Evolutionary conservation across 2,329 filamentous ascomycete species (phyloP), one percentile per base, ranked within the genome.

Genomic region (Beauveria australis): DNA sequence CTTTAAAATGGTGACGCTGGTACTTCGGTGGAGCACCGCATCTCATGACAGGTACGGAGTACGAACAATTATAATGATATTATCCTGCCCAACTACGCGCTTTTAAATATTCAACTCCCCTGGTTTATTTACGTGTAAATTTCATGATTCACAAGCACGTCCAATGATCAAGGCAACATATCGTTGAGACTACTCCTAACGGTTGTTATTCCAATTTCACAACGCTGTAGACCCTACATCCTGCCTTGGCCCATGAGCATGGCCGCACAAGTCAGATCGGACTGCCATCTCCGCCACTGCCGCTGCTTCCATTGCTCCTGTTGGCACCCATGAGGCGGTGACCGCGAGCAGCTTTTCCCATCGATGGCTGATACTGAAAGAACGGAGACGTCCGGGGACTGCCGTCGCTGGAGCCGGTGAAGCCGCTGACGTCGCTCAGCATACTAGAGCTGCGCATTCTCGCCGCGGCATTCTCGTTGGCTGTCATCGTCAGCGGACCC

Each of bases 381-480:
- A 18, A 55, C 5, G 52, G 59, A 16, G 61, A 57, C 63, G 78
- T 76, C 24, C 81, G 81, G 4, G 33, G 33, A 24, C 59, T 55
- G 46, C 49, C 82, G 53, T 76, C 77, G 65, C 81, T 85, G 18
- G 80, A 83, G 72, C 87, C 83, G 8, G 85, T 88, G 66, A 87
- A 86, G 22, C 84, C 84, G n/a, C 83, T 86, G 3, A 87, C 75
- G 66, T 86, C 81, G 67, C 84, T 87, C 2, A 88, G 79, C 85
- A 88, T 88, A 61, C 83, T 86, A 10, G 83, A 86, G 33, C 84
- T 87, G 53, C 85, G 81, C 24, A 83, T 84, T 74, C 69, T 78
- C 79, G 64, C 65, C 69, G 63, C 64, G 71, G 65, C 67, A 72
- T 30, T 37, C n/a, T 43, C 30, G 18, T 46, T 22, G 49, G 59